Evolutionary conservation across 169 alveolate genomes (phyloP).

Genomic region (Cytauxzoon felis): DNA sequence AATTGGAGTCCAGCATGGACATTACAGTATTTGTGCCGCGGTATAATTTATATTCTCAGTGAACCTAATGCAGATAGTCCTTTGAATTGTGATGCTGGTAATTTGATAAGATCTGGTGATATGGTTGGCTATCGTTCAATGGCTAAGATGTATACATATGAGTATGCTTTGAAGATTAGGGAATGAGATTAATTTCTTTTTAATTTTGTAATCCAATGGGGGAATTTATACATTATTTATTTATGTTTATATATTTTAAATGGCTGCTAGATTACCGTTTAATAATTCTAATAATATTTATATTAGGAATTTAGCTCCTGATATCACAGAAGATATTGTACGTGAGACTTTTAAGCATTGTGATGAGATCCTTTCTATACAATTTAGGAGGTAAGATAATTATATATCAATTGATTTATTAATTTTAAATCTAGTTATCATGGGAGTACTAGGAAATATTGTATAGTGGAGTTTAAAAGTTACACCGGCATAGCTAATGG

Average conservation of each 20-base stretch:
- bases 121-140: conserved; percentile 84
- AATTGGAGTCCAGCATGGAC: conserved; percentile 98
- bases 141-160: conserved; percentile 93
- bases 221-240: not conserved
- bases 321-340: conserved; percentile 52
- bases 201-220: not conserved
- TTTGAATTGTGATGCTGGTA: conserved; percentile 94
- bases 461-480: conserved; percentile 56
- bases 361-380: conserved; percentile 46
- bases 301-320: conserved; percentile 59
- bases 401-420: not conserved
- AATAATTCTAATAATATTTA: conserved; percentile 49
- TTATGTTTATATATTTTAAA: not conserved
- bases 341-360: conserved; percentile 40
- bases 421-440: conserved; percentile 24
- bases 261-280: not conserved
- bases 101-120: conserved; percentile 90
- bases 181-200: not conserved
- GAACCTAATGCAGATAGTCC: conserved; percentile 96
- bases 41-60: conserved; percentile 82
- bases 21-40: conserved; percentile 88
- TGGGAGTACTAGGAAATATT: conserved; percentile 51
- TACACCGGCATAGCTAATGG: conserved; percentile 61
- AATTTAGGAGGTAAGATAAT: conserved; percentile 46
- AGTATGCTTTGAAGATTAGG: conserved; percentile 70